Percentiles rank a stretch among this genome's conserved stretches.
Evolutionary conservation across 2,329 filamentous ascomycete species (phyloP).

Genomic region (Saccharata proteae): DNA sequence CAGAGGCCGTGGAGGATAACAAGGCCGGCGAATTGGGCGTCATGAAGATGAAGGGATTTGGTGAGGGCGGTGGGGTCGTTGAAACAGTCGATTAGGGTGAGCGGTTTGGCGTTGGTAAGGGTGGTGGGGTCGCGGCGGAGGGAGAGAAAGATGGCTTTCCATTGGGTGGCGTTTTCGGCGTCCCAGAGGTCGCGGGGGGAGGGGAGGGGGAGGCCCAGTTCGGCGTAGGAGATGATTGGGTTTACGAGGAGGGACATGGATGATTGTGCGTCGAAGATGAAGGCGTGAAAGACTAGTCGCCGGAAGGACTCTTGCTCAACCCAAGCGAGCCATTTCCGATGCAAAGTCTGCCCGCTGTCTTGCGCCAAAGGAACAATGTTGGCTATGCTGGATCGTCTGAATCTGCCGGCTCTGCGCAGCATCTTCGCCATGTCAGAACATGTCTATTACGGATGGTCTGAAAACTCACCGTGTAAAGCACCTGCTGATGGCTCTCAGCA

Average conservation of each 20-base stretch:
- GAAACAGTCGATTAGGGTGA: conserved; percentile 1
- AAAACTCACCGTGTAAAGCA: conserved; percentile 32
- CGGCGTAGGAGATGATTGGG: conserved; percentile 56
- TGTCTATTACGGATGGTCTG: not conserved
- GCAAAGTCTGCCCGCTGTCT: conserved; percentile 45
- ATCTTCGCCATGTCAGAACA: conserved; percentile 19
- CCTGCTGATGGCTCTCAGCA: conserved; percentile 44
- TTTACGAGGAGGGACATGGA: conserved; percentile 56
- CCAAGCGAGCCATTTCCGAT: conserved; percentile 56
- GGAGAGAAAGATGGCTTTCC: conserved; percentile 49
- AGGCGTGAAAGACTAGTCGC: conserved; percentile 53
- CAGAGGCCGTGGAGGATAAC: conserved; percentile 5
- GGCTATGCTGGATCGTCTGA: conserved; percentile 44
- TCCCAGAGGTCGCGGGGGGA: conserved; percentile 52
- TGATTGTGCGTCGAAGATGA: conserved; percentile 52
- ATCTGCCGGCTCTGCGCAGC: conserved; percentile 45
- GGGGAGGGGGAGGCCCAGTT: conserved; percentile 54
- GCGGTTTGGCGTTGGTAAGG: not conserved
- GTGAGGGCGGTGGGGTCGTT: conserved; percentile 41
- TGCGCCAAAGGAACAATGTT: conserved; percentile 38
- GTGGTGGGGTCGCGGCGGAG: conserved; percentile 12
- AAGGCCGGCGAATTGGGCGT: conserved; percentile 18
- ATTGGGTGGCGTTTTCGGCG: conserved; percentile 49
- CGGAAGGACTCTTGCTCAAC: conserved; percentile 54
- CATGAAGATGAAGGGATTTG: conserved; percentile 40